Conservation (phyloP, 352 stramenopile species). For the Globisporangium radiosum region DNA sequence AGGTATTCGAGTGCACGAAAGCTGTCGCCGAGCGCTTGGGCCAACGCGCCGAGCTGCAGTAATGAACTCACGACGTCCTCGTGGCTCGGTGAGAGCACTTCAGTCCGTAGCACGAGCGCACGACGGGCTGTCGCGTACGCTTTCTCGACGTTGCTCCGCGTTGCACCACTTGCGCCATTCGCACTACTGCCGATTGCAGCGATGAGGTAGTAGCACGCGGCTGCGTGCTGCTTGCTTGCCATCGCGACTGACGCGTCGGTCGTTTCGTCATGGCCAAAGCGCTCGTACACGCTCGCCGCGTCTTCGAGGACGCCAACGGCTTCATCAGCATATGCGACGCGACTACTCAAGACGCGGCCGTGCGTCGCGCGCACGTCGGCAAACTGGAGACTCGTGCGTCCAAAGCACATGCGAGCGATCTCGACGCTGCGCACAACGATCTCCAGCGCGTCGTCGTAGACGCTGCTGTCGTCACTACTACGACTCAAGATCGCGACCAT, state of each 20-base stretch:
- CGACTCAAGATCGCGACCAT: slow-evolving; percentile 37
- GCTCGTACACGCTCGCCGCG: slow-evolving; percentile 44
- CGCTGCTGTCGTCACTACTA: slow-evolving; percentile 10
- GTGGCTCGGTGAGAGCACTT: slow-evolving; percentile 20
- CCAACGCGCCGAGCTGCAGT: slow-evolving; percentile 39
- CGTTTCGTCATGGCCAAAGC: slow-evolving; percentile 19
- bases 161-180: neutral
- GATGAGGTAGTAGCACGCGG: slow-evolving; percentile 36
- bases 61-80: slow-evolving; percentile 31
- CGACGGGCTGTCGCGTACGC: slow-evolving; percentile 38
- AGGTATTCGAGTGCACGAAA: slow-evolving; percentile 57
- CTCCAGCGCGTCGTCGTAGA: slow-evolving; percentile 18
- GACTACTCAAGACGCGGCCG: slow-evolving; percentile 24
- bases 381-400: slow-evolving; percentile 38
- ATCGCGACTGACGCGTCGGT: neutral
- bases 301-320: slow-evolving; percentile 48
- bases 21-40: slow-evolving; percentile 31
- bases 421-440: slow-evolving; percentile 19
- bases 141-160: slow-evolving; percentile 22
- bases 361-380: slow-evolving; percentile 40
- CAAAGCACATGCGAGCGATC: slow-evolving; percentile 35
- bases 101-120: slow-evolving; percentile 28
- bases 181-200: slow-evolving; percentile 13
- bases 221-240: slow-evolving; percentile 18
- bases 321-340: slow-evolving; percentile 16